Percentiles rank a stretch among this genome's conserved stretches.
Conservation (phyloP, 75 land plant genomes). For the Cunninghamia lanceolata region DNA sequence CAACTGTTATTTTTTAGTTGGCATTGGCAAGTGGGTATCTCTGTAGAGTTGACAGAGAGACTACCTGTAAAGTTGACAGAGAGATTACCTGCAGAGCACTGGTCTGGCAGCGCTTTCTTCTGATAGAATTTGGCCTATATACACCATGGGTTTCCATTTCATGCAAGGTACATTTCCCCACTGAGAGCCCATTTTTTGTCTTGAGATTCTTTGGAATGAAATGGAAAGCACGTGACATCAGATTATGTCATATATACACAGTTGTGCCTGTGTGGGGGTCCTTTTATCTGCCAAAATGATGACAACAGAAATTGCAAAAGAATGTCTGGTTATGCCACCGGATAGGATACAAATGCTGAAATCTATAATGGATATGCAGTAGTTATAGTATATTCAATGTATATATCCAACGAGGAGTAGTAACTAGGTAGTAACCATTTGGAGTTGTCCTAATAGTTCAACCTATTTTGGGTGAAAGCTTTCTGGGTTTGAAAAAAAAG, state of each 20-base stretch:
- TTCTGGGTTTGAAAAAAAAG: not conserved
- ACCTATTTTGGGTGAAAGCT: not conserved
- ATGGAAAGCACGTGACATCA: slow-evolving; percentile 1
- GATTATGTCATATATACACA: slow-evolving; percentile 2
- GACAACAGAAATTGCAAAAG: not conserved
- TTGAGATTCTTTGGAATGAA: not conserved
- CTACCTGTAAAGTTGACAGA: not conserved
- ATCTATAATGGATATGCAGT: not conserved
- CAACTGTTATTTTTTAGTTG: not conserved
- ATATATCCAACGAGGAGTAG: not conserved
- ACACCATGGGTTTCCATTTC: not conserved
- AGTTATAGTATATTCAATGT: not conserved
- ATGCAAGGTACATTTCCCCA: not conserved
- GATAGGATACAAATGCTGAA: not conserved
- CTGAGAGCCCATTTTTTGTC: not conserved
- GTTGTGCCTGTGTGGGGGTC: not conserved
- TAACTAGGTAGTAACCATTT: not conserved
- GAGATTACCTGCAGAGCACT: not conserved
- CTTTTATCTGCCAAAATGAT: not conserved
- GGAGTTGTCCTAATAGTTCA: not conserved
- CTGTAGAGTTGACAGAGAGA: not conserved
- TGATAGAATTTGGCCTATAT: not conserved
- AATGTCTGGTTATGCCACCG: not conserved
- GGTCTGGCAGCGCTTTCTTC: not conserved
- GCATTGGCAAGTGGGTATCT: not conserved